A percentile compares a stretch with the other conserved stretches of the same genome.
These are phyloP conservation scores for Rhexocercosporidium sp. DNA, from an alignment of 2,329 filamentous ascomycete genomes.

Conservation along the genomic window DNA sequence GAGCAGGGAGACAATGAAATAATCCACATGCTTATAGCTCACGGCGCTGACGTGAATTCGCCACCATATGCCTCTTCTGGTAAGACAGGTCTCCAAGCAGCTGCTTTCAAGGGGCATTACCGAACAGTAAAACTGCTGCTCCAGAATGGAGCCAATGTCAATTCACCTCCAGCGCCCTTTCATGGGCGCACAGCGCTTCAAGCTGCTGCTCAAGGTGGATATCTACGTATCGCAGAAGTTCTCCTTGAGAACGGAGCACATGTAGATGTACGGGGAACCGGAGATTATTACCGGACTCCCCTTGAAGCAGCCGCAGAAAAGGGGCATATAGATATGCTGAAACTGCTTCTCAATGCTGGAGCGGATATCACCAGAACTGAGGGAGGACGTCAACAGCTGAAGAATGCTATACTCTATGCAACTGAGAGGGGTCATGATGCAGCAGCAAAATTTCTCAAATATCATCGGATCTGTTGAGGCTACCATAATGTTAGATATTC, in stretches of 20 bases:
- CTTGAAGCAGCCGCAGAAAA: slow-evolving; percentile 39
- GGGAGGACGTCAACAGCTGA: too few species aligned
- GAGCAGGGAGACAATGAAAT: too few species aligned
- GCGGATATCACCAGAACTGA: slow-evolving; percentile 26
- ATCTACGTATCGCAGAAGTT: not conserved
- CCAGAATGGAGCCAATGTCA: slow-evolving; percentile 34
- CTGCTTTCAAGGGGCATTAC: not conserved
- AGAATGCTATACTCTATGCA: too few species aligned
- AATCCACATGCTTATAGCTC: too few species aligned
- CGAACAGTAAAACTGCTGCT: slow-evolving; percentile 27
- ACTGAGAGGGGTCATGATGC: too few species aligned
- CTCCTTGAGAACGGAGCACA: slow-evolving; percentile 12
- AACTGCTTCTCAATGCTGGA: slow-evolving; percentile 37
- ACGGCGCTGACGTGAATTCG: too few species aligned
- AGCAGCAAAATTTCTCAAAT: too few species aligned
- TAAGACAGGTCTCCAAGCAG: too few species aligned
- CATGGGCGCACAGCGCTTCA: slow-evolving; percentile 33
- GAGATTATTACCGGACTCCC: slow-evolving; percentile 19
- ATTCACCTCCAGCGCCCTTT: slow-evolving; percentile 32
- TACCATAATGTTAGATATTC: too few species aligned
- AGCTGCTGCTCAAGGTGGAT: slow-evolving; percentile 26
- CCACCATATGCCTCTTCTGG: too few species aligned
- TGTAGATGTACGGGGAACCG: too few species aligned
- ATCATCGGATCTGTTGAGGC: too few species aligned
- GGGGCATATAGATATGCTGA: slow-evolving; percentile 41